These are phyloP conservation scores for Penicillium antarcticum DNA, from an alignment of 495 filamentous ascomycete genomes.

Conservation along the genomic window DNA sequence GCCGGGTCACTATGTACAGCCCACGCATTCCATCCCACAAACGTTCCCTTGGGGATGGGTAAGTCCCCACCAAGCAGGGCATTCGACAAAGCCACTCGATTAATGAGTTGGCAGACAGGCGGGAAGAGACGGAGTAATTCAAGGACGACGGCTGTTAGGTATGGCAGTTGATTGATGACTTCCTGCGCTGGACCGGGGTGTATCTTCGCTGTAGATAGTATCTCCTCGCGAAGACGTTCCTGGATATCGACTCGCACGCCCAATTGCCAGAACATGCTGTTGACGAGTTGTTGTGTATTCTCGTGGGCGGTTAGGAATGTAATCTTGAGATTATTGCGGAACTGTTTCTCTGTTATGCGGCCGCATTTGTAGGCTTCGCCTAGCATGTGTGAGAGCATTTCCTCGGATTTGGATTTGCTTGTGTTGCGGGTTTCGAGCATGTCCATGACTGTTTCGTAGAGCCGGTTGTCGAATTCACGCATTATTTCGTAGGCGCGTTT, in stretches of 20 bases:
- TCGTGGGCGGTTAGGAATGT: conserved; percentile 35
- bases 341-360: conserved; percentile 26
- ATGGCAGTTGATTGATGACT: conserved; percentile 26
- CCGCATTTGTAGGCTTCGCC: conserved; percentile 18
- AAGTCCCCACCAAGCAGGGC: conserved; percentile 23
- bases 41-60: conserved; percentile 27
- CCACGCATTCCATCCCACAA: conserved; percentile 36
- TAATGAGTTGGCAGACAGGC: conserved; percentile 36
- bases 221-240: conserved; percentile 25
- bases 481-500: conserved; percentile 24
- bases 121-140: conserved; percentile 41
- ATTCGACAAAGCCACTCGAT: conserved; percentile 17
- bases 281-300: conserved; percentile 31
- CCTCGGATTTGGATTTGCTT: not conserved
- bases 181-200: conserved; percentile 13
- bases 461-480: conserved; percentile 25
- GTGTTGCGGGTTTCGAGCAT: conserved; percentile 15
- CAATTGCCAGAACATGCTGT: conserved; percentile 30
- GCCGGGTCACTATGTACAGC: conserved; percentile 26
- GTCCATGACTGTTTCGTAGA: conserved; percentile 8
- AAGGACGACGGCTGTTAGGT: conserved; percentile 34
- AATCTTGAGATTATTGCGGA: conserved; percentile 32
- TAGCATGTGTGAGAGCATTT: conserved; percentile 24
- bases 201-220: not conserved
- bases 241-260: conserved; percentile 23